These are phyloP conservation scores for Globisporangium spiculum DNA, from an alignment of 352 stramenopile species.

Conservation along the genomic window DNA sequence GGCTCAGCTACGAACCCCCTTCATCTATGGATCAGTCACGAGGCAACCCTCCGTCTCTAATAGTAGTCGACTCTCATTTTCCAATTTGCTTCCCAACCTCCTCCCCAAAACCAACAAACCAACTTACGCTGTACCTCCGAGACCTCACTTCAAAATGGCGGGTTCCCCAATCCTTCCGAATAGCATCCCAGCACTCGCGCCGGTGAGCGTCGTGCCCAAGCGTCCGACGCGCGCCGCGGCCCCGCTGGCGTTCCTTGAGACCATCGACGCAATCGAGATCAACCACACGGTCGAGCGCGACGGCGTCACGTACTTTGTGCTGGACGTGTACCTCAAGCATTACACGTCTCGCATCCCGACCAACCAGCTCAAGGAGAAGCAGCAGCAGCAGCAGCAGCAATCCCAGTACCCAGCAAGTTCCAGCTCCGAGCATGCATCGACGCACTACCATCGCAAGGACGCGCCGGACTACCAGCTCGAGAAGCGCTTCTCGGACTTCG, in stretches of 20 bases:
- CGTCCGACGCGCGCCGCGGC: background rate
- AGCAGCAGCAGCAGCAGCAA: background rate
- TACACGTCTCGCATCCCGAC: conserved; percentile 55
- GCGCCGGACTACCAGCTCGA: conserved; percentile 34
- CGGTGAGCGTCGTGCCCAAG: background rate
- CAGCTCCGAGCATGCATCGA: background rate
- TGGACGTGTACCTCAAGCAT: conserved; percentile 58
- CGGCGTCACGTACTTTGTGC: conserved; percentile 28
- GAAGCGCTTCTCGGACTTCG: conserved; percentile 34
- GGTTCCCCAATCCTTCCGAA: background rate
- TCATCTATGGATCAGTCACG: background rate
- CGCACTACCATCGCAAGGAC: conserved; percentile 13
- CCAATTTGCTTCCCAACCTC: background rate
- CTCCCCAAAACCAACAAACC: background rate
- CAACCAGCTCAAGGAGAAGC: conserved; percentile 25
- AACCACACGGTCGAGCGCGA: conserved; percentile 20
- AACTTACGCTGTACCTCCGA: background rate
- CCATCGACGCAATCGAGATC: conserved; percentile 32
- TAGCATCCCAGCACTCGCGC: background rate
- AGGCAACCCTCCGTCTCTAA: background rate
- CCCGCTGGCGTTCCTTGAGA: conserved; percentile 21
- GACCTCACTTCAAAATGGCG: background rate
- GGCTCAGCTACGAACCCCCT: background rate
- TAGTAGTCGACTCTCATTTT: background rate
- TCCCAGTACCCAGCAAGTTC: background rate